A percentile compares a stretch with the other conserved stretches of the same genome.
phyloP scores from a whole-genome alignment of 2,329 filamentous ascomycete species.

The Beauveria pseudobassiana region DNA sequence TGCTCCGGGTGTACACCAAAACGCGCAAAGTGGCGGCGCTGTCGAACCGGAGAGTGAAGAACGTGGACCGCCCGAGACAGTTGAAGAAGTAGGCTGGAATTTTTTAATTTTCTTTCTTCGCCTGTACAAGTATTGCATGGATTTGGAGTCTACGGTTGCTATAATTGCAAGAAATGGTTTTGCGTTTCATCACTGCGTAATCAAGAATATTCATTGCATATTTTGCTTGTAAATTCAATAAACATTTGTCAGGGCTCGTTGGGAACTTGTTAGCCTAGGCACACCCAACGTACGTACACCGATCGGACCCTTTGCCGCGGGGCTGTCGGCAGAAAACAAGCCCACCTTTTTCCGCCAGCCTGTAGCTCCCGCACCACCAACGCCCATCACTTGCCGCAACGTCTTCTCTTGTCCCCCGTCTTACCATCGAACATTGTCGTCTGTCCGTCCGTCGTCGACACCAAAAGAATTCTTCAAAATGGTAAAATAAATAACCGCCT shows the following conservation, averaged over 20 bases:
- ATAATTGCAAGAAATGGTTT: background rate
- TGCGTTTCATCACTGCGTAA: background rate
- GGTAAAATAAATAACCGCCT: background rate
- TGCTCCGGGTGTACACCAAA: slow-evolving; percentile 54
- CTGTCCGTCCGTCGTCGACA: no score
- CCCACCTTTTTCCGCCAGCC: background rate
- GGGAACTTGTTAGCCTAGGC: background rate
- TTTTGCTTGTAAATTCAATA: no score
- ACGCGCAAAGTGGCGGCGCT: slow-evolving; percentile 52
- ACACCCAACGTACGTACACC: background rate
- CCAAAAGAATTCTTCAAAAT: no score
- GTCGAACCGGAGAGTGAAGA: slow-evolving; percentile 46
- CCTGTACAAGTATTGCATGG: background rate
- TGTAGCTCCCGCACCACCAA: background rate
- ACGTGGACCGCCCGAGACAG: slow-evolving; percentile 33
- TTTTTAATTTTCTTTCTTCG: background rate
- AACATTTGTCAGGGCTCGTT: background rate
- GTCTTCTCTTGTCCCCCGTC: no score
- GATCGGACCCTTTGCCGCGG: background rate
- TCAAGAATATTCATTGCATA: no score
- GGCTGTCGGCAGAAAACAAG: slow-evolving; percentile 2
- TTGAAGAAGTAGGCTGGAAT: slow-evolving; percentile 32
- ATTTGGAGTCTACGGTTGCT: background rate
- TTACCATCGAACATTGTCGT: no score
- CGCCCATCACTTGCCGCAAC: background rate